phyloP scores from a whole-genome alignment of 2,329 filamentous ascomycete species.

The Scedosporium apiospermum region DNA sequence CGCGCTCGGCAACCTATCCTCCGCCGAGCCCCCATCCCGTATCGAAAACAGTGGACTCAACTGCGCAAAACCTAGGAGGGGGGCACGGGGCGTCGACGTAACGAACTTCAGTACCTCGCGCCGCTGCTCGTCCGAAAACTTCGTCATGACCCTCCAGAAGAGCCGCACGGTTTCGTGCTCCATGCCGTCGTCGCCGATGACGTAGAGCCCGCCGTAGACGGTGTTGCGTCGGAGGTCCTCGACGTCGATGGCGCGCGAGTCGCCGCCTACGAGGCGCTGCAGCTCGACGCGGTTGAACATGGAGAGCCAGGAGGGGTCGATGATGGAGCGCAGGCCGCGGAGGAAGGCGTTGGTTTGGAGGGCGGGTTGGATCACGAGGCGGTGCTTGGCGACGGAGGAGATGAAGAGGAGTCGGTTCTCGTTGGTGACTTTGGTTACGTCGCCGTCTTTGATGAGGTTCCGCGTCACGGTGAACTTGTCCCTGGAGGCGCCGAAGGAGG shows the following conservation, averaged over 20 bases:
- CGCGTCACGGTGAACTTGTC: constrained; percentile 48
- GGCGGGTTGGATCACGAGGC: constrained; percentile 69
- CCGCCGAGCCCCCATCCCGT: constrained; percentile 52
- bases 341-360: constrained; percentile 84
- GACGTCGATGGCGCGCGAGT: constrained; percentile 76
- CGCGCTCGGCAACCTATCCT: constrained; percentile 78
- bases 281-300: constrained; percentile 98
- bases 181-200: constrained; percentile 74
- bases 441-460: constrained; percentile 68
- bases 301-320: constrained; percentile 84
- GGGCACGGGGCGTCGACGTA: constrained; percentile 83
- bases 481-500: constrained; percentile 37
- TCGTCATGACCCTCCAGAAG: constrained; percentile 85
- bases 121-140: constrained; percentile 65
- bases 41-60: constrained; percentile 84
- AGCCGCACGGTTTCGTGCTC: constrained; percentile 80
- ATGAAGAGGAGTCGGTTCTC: constrained; percentile 93
- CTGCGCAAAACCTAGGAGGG: constrained; percentile 79
- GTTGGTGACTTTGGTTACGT: constrained; percentile 73
- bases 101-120: constrained; percentile 91
- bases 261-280: constrained; percentile 85
- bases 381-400: constrained; percentile 79
- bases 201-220: constrained; percentile 77
- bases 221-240: constrained; percentile 79
- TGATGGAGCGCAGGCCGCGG: constrained; percentile 74